Evolutionary conservation across 2,329 filamentous ascomycete species (phyloP).

Genomic region (Cladophialophora chaetospira): DNA sequence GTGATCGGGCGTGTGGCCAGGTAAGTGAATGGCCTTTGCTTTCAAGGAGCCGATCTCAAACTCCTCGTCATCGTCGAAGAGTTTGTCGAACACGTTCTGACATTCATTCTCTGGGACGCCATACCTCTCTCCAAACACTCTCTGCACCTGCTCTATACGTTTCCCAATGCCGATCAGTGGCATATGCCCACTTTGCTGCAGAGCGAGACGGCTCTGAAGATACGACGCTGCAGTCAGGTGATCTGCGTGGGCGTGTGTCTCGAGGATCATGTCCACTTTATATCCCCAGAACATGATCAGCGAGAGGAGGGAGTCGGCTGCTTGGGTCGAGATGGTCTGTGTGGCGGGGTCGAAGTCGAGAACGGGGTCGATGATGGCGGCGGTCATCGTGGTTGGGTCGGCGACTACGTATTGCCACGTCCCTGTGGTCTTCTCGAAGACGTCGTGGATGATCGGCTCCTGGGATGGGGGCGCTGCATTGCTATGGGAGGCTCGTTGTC

Average conservation of each 20-base stretch:
- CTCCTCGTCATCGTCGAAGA: conserved; percentile 58
- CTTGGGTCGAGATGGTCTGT: conserved; percentile 50
- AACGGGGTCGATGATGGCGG: conserved; percentile 65
- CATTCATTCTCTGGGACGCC: conserved; percentile 50
- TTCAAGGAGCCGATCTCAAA: conserved; percentile 56
- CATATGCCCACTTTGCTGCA: conserved; percentile 34
- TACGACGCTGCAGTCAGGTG: conserved; percentile 63
- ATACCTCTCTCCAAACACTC: conserved; percentile 55
- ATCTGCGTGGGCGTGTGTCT: conserved; percentile 65
- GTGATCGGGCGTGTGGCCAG: conserved; percentile 66
- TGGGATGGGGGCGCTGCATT: not conserved
- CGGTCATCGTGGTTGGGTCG: conserved; percentile 51
- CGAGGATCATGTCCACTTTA: conserved; percentile 56
- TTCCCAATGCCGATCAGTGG: conserved; percentile 58
- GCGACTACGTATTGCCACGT: conserved; percentile 66
- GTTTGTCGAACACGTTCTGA: conserved; percentile 52
- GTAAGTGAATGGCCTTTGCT: conserved; percentile 58
- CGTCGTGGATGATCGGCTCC: conserved; percentile 25
- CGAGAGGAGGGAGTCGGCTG: conserved; percentile 56
- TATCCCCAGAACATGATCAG: conserved; percentile 51
- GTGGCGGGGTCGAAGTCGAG: conserved; percentile 57
- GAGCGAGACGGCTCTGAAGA: conserved; percentile 51
- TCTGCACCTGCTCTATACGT: conserved; percentile 58
- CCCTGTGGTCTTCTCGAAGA: conserved; percentile 47
- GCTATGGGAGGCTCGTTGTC: not conserved